Conservation (phyloP, 139 green algal species). For the Zygnema cylindricum region DNA sequence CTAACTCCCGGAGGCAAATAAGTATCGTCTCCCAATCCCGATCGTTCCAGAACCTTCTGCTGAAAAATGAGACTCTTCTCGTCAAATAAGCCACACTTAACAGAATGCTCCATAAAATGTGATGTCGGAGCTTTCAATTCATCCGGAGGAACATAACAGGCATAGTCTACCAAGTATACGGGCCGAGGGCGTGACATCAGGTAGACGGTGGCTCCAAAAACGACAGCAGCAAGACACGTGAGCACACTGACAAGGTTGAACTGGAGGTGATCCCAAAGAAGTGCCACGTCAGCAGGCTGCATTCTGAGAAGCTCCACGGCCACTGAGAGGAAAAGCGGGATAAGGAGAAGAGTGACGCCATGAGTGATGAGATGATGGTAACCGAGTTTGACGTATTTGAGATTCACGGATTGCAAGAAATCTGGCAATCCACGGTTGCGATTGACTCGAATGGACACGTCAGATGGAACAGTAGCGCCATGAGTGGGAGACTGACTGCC, state of each 20-base stretch:
- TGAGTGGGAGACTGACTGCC: no score
- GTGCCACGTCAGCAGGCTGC: slow-evolving; percentile 79
- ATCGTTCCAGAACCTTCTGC: slow-evolving; percentile 83
- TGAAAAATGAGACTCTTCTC: slow-evolving; percentile 87
- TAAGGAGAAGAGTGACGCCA: no score
- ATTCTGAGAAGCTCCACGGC: slow-evolving; percentile 39
- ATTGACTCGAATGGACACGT: slow-evolving; percentile 12
- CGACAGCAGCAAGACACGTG: slow-evolving; percentile 27
- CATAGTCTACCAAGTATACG: slow-evolving; percentile 93
- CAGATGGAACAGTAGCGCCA: no score
- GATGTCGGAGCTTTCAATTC: slow-evolving; percentile 10
- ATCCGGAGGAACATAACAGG: slow-evolving; percentile 61
- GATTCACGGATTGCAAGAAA: slow-evolving; percentile 65
- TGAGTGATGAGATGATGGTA: slow-evolving; percentile 80
- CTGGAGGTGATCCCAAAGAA: slow-evolving; percentile 84
- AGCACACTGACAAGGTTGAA: slow-evolving; percentile 83
- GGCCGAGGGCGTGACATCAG: slow-evolving; percentile 61
- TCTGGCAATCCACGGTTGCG: slow-evolving; percentile 40
- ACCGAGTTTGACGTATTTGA: slow-evolving; percentile 92
- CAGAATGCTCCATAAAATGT: slow-evolving; percentile 32
- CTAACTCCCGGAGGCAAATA: slow-evolving; percentile 83
- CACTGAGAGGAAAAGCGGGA: slow-evolving; percentile 71
- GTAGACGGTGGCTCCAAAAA: slow-evolving; percentile 51
- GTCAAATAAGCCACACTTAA: slow-evolving; percentile 49
- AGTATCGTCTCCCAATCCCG: slow-evolving; percentile 89